A percentile compares a stretch with the other conserved stretches of the same genome.
These are phyloP conservation scores for Albatrellus sp. DNA, from an alignment of 1,284 basidiomycete genomes.

Conservation along the genomic window DNA sequence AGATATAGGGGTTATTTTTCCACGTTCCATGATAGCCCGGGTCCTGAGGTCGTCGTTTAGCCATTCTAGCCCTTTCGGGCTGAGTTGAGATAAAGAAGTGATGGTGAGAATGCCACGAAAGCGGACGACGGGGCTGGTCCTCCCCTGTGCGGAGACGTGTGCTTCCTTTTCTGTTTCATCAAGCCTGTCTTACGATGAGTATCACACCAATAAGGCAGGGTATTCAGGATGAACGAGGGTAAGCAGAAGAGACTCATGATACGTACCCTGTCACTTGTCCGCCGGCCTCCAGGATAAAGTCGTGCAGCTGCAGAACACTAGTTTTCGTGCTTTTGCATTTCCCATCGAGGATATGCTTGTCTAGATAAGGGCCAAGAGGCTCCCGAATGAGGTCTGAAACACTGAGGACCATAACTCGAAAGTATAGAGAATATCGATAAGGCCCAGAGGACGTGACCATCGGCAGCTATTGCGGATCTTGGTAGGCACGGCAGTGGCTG, in stretches of 20 bases:
- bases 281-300: constrained; percentile 14
- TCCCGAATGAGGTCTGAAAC: constrained; percentile 10
- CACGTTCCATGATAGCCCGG: constrained; percentile 5
- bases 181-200: background rate
- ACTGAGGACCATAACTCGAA: no score
- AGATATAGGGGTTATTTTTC: constrained; percentile 7
- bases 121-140: constrained; percentile 14
- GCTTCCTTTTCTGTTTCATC: constrained; percentile 8
- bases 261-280: constrained; percentile 16
- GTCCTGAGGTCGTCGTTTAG: constrained; percentile 28
- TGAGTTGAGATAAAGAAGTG: constrained; percentile 30
- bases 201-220: no score
- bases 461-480: no score
- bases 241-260: background rate
- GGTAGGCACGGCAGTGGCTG: no score
- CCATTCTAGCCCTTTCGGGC: constrained; percentile 23
- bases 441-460: no score
- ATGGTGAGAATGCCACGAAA: constrained; percentile 39
- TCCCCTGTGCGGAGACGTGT: background rate
- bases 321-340: constrained; percentile 12
- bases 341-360: constrained; percentile 13
- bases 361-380: constrained; percentile 20
- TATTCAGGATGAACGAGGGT: no score
- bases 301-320: constrained; percentile 12
- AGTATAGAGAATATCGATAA: no score